A percentile compares a stretch with the other conserved stretches of the same genome.
These are phyloP conservation scores for Boletus sensibilis DNA, from an alignment of 768 basidiomycete genomes.

Conservation along the genomic window DNA sequence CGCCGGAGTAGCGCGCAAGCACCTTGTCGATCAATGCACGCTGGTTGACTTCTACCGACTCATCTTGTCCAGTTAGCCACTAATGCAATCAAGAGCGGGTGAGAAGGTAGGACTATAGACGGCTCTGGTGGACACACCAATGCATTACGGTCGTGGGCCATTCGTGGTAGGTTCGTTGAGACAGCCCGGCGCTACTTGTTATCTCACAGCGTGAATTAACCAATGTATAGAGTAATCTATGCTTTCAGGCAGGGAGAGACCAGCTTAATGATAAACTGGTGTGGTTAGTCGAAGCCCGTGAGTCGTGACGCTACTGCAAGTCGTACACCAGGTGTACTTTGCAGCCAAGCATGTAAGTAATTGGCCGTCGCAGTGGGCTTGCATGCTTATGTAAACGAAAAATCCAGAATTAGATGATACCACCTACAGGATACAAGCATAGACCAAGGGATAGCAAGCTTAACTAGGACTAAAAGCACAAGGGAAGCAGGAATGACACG, in stretches of 20 bases:
- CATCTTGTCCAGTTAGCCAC: constrained; percentile 67
- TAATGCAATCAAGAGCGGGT: constrained; percentile 13
- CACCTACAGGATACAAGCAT: too few relatives aligned
- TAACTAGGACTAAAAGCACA: too few relatives aligned
- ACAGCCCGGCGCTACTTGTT: not conserved
- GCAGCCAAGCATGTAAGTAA: too few relatives aligned
- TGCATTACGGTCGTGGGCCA: constrained; percentile 32
- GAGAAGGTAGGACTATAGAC: not conserved
- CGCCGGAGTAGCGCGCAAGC: constrained; percentile 91
- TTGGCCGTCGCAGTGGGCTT: too few relatives aligned
- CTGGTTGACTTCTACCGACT: constrained; percentile 90
- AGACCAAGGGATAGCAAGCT: too few relatives aligned
- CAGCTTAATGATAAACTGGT: not conserved
- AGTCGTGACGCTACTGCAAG: not conserved
- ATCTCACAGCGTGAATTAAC: not conserved
- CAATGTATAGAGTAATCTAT: not conserved
- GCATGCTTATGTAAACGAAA: too few relatives aligned
- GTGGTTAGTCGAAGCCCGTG: not conserved
- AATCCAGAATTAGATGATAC: too few relatives aligned
- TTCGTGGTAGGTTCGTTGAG: constrained; percentile 1
- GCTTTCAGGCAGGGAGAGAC: not conserved
- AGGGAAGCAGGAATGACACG: too few relatives aligned
- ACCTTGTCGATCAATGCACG: constrained; percentile 97
- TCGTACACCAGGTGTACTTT: not conserved
- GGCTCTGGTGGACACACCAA: constrained; percentile 19